Evolutionary conservation across 2,329 filamentous ascomycete genomes (phyloP), one percentile per base, ranked within the genome.

Genomic region (Samsoniella hepiali): DNA sequence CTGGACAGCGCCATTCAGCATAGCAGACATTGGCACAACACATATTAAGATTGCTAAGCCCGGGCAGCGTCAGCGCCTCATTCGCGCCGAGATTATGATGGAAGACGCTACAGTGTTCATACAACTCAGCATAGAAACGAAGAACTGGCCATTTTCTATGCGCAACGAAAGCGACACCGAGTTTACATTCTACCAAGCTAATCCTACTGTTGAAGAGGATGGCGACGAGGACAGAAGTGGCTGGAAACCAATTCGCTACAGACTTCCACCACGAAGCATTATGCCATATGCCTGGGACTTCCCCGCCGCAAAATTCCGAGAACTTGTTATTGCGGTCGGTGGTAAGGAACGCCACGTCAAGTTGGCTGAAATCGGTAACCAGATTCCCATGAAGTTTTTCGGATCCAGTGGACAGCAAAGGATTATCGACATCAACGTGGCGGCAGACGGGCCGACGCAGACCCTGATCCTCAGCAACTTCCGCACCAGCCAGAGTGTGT

Each of bases 251-350:
- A 91, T 99, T 66, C 85, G 92, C 60, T 99, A 99, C 77, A 89
- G 94, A 38, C 81, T 99, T 36, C 96, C 96, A 2, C 88, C 94
- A 13, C 85, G 95, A 65, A 98, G 94, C 75, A 97, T 99, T 75
- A 99, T 99, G 95, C 95, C 96, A 0, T 99, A 99, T 72, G 94
- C 95, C 1, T 99, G 95, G 95, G 96, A 99, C 73, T 99, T 97
- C 77, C 96, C 95, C 1, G 94, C 95, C 1, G 93, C 93, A n/a
- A 97, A 96, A 78, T 90, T 91, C 77, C 96, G 95, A 71, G 95
- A 97, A 73, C 85, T 99, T 45, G 87, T 98, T 57, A 87, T 99
- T 72, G 68, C 74, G 34, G 67, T 73, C 0, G 72, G 73, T 29
- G 71, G 72, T 58, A 78, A 74, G 65, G 93, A 97, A 73, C 84